Conservation (phyloP, 345 rosid genomes). For the Microthlaspi erraticum region DNA sequence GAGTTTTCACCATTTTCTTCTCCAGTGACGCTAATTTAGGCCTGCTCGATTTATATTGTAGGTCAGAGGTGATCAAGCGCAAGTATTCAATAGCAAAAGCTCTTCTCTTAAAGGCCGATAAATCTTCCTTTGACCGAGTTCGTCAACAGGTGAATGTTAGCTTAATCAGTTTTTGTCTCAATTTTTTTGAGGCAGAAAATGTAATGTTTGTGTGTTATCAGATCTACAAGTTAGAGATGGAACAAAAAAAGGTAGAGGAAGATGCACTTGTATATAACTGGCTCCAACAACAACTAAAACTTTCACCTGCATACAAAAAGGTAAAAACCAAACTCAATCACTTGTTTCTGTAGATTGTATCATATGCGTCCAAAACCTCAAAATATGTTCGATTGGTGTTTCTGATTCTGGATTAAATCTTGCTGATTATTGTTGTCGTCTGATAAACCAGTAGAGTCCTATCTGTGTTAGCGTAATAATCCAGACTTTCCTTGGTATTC, state of each 20-base stretch:
- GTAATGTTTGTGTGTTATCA: slow-evolving; percentile 42
- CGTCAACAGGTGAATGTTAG: slow-evolving; percentile 70
- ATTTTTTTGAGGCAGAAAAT: slow-evolving; percentile 21
- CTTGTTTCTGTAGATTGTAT: slow-evolving; percentile 2
- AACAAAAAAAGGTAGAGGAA: slow-evolving; percentile 86
- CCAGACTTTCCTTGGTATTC: slow-evolving; percentile 6
- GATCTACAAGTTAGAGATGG: slow-evolving; percentile 82
- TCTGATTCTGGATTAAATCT: slow-evolving; percentile 6
- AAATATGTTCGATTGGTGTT: neutral
- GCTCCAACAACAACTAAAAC: slow-evolving; percentile 90
- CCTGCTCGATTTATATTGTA: slow-evolving; percentile 36
- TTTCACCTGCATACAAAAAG: slow-evolving; percentile 92
- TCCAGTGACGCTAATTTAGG: neutral
- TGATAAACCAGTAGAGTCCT: slow-evolving; percentile 14
- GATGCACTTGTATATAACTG: slow-evolving; percentile 90
- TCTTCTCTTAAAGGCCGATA: slow-evolving; percentile 79
- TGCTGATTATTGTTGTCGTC: neutral
- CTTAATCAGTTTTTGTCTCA: slow-evolving; percentile 32
- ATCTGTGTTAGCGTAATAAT: slow-evolving; percentile 1
- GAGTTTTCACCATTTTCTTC: slow-evolving; percentile 6
- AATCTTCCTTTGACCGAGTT: slow-evolving; percentile 82
- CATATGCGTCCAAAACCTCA: neutral
- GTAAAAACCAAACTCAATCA: slow-evolving; percentile 44
- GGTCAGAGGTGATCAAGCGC: slow-evolving; percentile 82
- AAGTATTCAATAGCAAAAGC: slow-evolving; percentile 81